Evolutionary conservation across 768 basidiomycete species (phyloP).

Genomic region (Rubroboletus pulcherrimus): DNA sequence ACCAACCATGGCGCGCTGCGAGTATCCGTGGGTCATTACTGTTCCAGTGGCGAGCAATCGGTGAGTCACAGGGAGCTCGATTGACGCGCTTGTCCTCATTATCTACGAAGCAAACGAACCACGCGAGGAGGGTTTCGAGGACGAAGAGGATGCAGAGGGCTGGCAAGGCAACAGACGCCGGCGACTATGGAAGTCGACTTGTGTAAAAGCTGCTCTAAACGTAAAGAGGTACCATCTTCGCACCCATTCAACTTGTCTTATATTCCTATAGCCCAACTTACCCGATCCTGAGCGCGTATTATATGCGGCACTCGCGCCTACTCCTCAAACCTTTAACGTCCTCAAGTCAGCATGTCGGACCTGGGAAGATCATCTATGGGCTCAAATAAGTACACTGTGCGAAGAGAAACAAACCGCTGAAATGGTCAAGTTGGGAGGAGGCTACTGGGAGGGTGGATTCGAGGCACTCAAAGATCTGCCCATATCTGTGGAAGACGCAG

Average conservation of each 20-base stretch:
- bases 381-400: constrained; percentile 73
- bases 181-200: constrained; percentile 84
- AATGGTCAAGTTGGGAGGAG: constrained; percentile 58
- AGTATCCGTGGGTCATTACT: constrained; percentile 79
- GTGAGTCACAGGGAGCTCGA: constrained; percentile 37
- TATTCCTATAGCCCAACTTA: constrained; percentile 44
- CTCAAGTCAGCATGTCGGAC: constrained; percentile 75
- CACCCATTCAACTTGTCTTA: constrained; percentile 3
- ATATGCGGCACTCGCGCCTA: constrained; percentile 82
- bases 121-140: constrained; percentile 45
- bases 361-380: constrained; percentile 98
- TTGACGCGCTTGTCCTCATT: constrained; percentile 30
- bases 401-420: constrained; percentile 76
- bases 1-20: constrained; percentile 91
- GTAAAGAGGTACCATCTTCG: constrained; percentile 33
- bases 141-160: constrained; percentile 40
- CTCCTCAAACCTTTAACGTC: constrained; percentile 56
- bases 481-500: constrained; percentile 24
- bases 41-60: constrained; percentile 72
- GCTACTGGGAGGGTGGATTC: constrained; percentile 77
- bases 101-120: constrained; percentile 43
- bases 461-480: constrained; percentile 41
- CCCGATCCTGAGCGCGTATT: constrained; percentile 76
- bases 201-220: constrained; percentile 73
- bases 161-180: constrained; percentile 77